Evolutionary conservation across 768 basidiomycete genomes (phyloP), one percentile per base, ranked within the genome.

Genomic region (Boletus sp.): DNA sequence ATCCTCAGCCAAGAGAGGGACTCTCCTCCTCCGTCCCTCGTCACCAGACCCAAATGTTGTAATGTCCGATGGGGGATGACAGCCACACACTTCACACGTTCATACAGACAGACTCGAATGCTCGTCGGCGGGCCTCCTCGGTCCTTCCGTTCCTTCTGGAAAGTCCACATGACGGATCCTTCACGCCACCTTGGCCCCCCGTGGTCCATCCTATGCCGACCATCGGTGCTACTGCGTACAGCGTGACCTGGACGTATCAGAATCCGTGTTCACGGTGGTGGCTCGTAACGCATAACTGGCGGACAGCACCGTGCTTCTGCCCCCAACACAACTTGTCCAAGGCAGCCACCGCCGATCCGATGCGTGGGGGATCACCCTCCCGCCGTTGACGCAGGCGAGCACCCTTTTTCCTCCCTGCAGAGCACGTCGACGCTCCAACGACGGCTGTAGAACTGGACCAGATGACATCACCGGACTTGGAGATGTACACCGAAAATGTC

Each of bases 241-340:
- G n/a, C n/a, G n/a, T n/a, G n/a, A n/a, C n/a, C n/a, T n/a, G n/a
- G n/a, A n/a, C n/a, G n/a, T n/a, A n/a, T n/a, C n/a, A n/a, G n/a
- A n/a, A n/a, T n/a, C n/a, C n/a, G n/a, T n/a, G n/a, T n/a, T n/a
- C n/a, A n/a, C n/a, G n/a, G n/a, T n/a, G n/a, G n/a, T n/a, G n/a
- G n/a, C 25, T 25, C 25, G 5, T 25, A 2, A 25, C 4, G 23
- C 4, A 23, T 23, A 23, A 23, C 23, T 23, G 4, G 23, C 23
- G 23, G 23, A 4, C 23, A 23, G 23, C 59, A 57, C 39, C 66
- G 65, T 25, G 45, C 67, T 38, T 68, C 66, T 6, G 56, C 67
- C 1, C 61, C 66, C 21, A 58, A 59, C 51, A 57, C 11, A 17
- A 33, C 0, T 30, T 67, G 40, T 40, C 38, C 2, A 27, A 32